A percentile compares a stretch with the other conserved stretches of the same genome.
Evolutionary conservation across 768 basidiomycete species (phyloP).

Genomic region (Termitomyces sp.): DNA sequence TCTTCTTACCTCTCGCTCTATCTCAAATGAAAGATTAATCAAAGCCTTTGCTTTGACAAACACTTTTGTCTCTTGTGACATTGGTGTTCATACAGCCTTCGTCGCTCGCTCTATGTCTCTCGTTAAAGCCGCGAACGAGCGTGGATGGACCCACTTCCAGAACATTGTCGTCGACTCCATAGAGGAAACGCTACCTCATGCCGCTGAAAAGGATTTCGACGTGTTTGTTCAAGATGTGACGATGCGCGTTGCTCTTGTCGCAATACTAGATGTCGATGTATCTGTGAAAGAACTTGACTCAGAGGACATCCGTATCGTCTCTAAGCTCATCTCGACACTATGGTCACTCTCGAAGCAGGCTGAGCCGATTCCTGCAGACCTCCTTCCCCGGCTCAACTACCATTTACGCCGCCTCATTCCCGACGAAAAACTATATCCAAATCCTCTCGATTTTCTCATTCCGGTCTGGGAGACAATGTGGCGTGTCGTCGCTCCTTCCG

Average conservation of each 20-base stretch:
- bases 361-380: conserved; percentile 21
- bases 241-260: conserved; percentile 36
- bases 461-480: conserved; percentile 61
- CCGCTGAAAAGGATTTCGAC: conserved; percentile 24
- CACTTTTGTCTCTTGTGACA: conserved; percentile 45
- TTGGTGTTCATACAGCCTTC: conserved; percentile 30
- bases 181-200: conserved; percentile 16
- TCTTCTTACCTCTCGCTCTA: conserved; percentile 27
- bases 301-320: conserved; percentile 31
- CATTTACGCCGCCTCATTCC: conserved; percentile 40
- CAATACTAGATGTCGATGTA: conserved; percentile 32
- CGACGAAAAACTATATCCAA: conserved; percentile 22
- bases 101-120: conserved; percentile 22
- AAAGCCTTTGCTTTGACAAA: conserved; percentile 35
- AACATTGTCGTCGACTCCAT: conserved; percentile 25
- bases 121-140: conserved; percentile 20
- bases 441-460: conserved; percentile 48
- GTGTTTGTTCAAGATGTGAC: conserved; percentile 39
- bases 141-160: conserved; percentile 32
- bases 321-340: conserved; percentile 37
- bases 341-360: conserved; percentile 42
- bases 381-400: conserved; percentile 28
- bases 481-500: conserved; percentile 47
- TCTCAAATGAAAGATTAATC: conserved; percentile 29
- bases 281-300: conserved; percentile 24